Base-by-base conservation (phyloP, 179 eudicot species). In the Beta macrorhiza region DNA sequence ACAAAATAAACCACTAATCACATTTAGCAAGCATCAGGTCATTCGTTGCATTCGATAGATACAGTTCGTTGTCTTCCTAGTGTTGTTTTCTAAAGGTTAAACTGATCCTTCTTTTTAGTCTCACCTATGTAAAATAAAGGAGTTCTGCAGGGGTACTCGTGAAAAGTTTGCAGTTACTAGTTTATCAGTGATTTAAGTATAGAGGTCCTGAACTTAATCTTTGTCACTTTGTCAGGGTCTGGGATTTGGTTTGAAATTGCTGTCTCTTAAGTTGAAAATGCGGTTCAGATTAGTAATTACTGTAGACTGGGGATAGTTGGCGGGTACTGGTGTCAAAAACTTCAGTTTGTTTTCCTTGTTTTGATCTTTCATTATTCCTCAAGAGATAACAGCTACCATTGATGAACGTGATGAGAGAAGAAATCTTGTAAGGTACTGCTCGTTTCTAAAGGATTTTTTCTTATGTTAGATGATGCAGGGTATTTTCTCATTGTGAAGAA, bases 211-310 rank as follows among this genome's bases (percentile, higher is more conserved):
- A 51, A 52, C 67, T 10, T 45, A 2, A 17, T 69, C 45, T 71
- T 19, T 51, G 45, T 79, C 57, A 15, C 51, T 44, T 42, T 44
- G 67, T 25, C 42, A 10, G 42, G 67, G 58, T 5, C 45, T 69
- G 59, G 47, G 32, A 67, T 71, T 53, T 56, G 32, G 69, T 67
- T 76, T 67, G 51, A 75, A 64, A 56, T 67, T 56, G 58, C 45
- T 37, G 51, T 37, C 3, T 25, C 59, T 29, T 55, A 29, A 44
- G 9, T 5, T 70, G 63, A 32, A 13, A 74, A 77, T 55, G 5
- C 25, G 64, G 57, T 74, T 67, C n/a, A 68, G 32, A 52, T 62
- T 16, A 57, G 5, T 10, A 42, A 11, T 52, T 42, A 75, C 47
- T 20, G 75, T 67, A 67, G 20, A 22, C 4, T 75, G 65, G 12